Evolutionary conservation across 2,329 filamentous ascomycete species (phyloP), one percentile per base, ranked within the genome.

Genomic region (Aaosphaeria arxii): DNA sequence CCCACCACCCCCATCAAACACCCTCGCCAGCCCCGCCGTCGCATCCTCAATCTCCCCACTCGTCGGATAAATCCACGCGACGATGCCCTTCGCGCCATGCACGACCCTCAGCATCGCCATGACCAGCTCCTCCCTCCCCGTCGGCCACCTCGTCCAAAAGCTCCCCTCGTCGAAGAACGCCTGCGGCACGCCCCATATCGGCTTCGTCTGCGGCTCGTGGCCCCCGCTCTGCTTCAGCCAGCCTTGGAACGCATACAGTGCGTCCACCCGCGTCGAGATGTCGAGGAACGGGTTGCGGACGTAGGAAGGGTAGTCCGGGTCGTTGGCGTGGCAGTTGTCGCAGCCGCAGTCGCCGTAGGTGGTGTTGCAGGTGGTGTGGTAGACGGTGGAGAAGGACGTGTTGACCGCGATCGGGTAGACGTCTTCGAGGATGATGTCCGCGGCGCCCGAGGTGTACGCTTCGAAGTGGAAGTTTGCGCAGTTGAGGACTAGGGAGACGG

Each of bases 271-370:
- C 6, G 59, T 61, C 1, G 71, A 64, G 29, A 85, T 77, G 56
- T 86, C 82, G 17, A 73, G 69, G 13, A 84, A 70, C n/a, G 44
- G 38, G 29, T 54, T 51, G 1, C 7, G 5, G 2, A 46, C 47
- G 39, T 52, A 57, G 2, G 40, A 33, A 1, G 54, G 52, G 31
- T 52, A 60, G 4, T 47, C 48, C 1, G 46, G 28, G 46, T 58
- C 52, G 46, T 61, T 62, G 44, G 78, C 80, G 2, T 63, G 54
- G 62, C 83, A 86, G 63, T 81, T 77, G 59, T 86, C 83, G 63
- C 83, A 86, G 6, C 82, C 83, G 66, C 82, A 84, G 67, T 81
- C 78, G 52, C 82, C 82, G 45, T 83, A 79, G 0, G 82, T 85
- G 3, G 67, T 50, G 63, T 85, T 85, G 61, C 79, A 83, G 0